Evolutionary conservation across 305 asterid genomes (phyloP), one percentile per base, ranked within the genome.

Genomic region (Fraxinus baroniana): DNA sequence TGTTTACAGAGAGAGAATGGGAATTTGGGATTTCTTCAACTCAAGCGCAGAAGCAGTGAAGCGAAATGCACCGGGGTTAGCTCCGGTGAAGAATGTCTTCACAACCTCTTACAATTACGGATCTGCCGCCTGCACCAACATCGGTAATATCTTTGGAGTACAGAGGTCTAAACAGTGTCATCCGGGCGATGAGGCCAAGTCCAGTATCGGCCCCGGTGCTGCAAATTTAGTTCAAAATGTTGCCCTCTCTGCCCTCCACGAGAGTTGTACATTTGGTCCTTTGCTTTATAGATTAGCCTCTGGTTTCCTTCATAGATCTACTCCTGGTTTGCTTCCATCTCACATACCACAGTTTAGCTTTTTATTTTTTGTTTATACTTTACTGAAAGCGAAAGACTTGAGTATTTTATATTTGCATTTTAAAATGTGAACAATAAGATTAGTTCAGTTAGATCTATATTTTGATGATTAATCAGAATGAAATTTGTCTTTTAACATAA

Each of bases 31-130:
- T 3, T 80, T 83, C 62, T 2, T 30, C 13, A 80, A 60, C 71
- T 87, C 92, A 4, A 78, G 87, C 78, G 85, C 88, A 2, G 92
- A 86, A 80, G n/a, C 88, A 18, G 89, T 87, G 86, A 91, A 88
- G 46, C 81, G 78, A 46, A 78, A 86, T 49, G 68, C 85, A 12
- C 89, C 91, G 0, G 88, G 82, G 80, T 60, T 82, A 36, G n/a
- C 85, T 35, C 66, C 77, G 64, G 13, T 84, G 78, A 89, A 81
- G 87, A 36, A 72, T 1, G 89, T 84, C 0, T 86, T 81, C 84
- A 76, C 33, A 35, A 15, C 82, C 46, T 83, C 90, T 30, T 86
- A 81, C 57, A 1, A 15, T 36, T 49, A 41, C 52, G 52, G 52
- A 17, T 32, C 84, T 0, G 80, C 90, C 39, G 87, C 87, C 41